Percentiles rank a stretch among this genome's conserved stretches.
Conservation (phyloP, 2,329 filamentous ascomycete species). For the Chalaropsis ovoidea region DNA sequence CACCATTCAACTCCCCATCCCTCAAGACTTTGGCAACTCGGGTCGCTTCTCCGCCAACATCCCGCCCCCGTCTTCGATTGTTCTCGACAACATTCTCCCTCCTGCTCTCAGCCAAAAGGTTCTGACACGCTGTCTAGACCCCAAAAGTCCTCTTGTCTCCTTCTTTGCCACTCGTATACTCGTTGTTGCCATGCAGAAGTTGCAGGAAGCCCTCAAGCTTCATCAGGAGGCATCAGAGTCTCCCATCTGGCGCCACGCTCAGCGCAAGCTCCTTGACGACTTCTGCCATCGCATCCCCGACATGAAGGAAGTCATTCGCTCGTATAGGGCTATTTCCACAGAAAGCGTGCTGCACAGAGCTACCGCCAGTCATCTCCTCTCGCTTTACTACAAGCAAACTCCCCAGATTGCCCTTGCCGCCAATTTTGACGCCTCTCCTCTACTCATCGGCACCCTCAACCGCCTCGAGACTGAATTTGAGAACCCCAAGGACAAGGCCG, state of each 20-base stretch:
- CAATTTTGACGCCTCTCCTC: conserved; percentile 77
- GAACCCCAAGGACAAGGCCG: conserved; percentile 40
- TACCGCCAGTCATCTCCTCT: conserved; percentile 64
- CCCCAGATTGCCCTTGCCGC: conserved; percentile 71
- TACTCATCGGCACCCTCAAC: conserved; percentile 59
- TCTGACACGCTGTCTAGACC: conserved; percentile 66
- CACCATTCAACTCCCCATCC: conserved; percentile 63
- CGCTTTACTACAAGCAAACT: conserved; percentile 74
- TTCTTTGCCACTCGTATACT: conserved; percentile 78
- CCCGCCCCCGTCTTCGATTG: conserved; percentile 67
- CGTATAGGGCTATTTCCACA: conserved; percentile 58
- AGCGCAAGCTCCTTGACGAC: conserved; percentile 56
- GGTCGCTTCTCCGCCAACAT: conserved; percentile 48
- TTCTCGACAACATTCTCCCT: conserved; percentile 80
- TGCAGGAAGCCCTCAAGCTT: conserved; percentile 53
- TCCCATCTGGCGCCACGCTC: conserved; percentile 58
- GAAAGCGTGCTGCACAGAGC: conserved; percentile 67
- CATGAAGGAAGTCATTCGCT: conserved; percentile 67
- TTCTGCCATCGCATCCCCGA: conserved; percentile 71
- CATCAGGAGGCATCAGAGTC: conserved; percentile 35
- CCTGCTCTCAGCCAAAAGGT: conserved; percentile 70
- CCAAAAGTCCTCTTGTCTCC: conserved; percentile 66
- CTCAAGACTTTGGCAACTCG: conserved; percentile 58
- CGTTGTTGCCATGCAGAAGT: conserved; percentile 67
- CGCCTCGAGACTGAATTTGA: conserved; percentile 47